phyloP scores from a whole-genome alignment of 164 flowering plant species.

The Vitis rotundifolia region DNA sequence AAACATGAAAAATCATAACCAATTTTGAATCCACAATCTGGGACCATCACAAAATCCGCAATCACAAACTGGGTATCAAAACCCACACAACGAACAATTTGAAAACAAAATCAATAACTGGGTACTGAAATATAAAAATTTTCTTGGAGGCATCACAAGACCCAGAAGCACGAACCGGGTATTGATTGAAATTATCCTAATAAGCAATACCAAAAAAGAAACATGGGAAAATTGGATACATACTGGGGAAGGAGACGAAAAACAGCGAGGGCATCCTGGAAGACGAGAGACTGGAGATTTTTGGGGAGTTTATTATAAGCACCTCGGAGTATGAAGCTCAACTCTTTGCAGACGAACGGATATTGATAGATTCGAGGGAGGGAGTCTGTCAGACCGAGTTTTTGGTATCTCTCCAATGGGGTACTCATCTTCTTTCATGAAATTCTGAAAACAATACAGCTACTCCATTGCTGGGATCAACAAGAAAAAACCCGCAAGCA shows the following conservation, averaged over 20 bases:
- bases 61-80: too few species aligned
- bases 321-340: slow-evolving; percentile 55
- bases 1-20: too few species aligned
- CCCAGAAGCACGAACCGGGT: too few species aligned
- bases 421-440: too few species aligned
- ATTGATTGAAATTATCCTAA: not conserved
- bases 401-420: slow-evolving; percentile 51
- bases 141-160: not conserved
- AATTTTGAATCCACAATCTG: too few species aligned
- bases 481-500: too few species aligned
- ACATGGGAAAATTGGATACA: slow-evolving; percentile 13
- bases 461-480: too few species aligned
- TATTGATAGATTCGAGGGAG: slow-evolving; percentile 38
- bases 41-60: too few species aligned
- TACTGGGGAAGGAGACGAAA: slow-evolving; percentile 76
- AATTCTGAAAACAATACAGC: too few species aligned
- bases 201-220: slow-evolving; percentile 1
- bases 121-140: not conserved
- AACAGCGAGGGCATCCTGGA: slow-evolving; percentile 69
- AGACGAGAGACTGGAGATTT: slow-evolving; percentile 60
- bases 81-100: too few species aligned
- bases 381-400: slow-evolving; percentile 42
- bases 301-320: slow-evolving; percentile 63
- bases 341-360: slow-evolving; percentile 66
- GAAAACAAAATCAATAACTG: not conserved